Evolutionary conservation across 2,329 filamentous ascomycete genomes (phyloP).

Genomic region (Coniochaeta ligniaria): DNA sequence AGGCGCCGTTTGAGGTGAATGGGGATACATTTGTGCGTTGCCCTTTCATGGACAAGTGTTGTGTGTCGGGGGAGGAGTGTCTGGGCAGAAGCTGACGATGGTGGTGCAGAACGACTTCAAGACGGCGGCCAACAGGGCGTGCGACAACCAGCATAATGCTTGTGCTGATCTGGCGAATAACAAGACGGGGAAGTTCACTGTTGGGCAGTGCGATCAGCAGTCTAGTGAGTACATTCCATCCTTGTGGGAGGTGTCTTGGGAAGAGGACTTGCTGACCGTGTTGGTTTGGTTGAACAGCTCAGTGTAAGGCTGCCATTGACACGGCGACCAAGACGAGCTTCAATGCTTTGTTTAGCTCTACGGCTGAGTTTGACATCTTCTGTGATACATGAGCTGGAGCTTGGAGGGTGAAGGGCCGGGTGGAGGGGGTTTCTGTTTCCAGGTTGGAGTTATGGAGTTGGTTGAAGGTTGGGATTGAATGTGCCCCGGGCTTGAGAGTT

Average conservation of each 20-base stretch:
- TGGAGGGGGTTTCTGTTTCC: background rate
- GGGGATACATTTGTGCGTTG: slow-evolving; percentile 35
- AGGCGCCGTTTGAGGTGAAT: slow-evolving; percentile 33
- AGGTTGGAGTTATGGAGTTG: background rate
- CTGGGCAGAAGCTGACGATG: background rate
- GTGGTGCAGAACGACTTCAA: slow-evolving; percentile 26
- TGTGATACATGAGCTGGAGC: slow-evolving; percentile 24
- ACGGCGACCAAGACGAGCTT: slow-evolving; percentile 23
- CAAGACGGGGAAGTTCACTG: slow-evolving; percentile 23
- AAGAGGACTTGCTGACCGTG: no score
- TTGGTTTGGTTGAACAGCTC: slow-evolving; percentile 17
- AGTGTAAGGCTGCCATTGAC: slow-evolving; percentile 28
- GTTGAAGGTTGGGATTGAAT: background rate
- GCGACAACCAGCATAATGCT: slow-evolving; percentile 41
- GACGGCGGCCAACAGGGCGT: slow-evolving; percentile 33
- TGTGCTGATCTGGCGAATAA: slow-evolving; percentile 36
- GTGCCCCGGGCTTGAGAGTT: no score
- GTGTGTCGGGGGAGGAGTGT: background rate
- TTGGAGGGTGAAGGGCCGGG: background rate
- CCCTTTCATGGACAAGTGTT: no score
- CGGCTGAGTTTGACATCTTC: slow-evolving; percentile 37
- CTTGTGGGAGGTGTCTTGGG: no score
- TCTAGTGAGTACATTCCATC: slow-evolving; percentile 26
- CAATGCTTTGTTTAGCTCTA: slow-evolving; percentile 26
- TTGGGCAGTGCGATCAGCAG: slow-evolving; percentile 38